Base-by-base conservation (phyloP, 331 rosid species). In the Stylosanthes scabra region DNA sequence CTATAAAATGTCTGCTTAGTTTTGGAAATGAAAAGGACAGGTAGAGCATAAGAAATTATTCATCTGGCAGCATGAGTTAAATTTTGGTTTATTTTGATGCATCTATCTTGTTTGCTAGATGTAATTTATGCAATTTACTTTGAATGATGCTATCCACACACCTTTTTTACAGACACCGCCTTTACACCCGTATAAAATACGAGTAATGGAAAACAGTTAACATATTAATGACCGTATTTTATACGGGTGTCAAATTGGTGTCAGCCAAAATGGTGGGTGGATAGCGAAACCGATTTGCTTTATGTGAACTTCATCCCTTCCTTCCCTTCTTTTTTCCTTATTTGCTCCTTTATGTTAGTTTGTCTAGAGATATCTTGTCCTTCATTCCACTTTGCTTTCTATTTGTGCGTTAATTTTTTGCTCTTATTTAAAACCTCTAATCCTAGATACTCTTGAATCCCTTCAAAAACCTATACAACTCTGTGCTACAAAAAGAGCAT, bases 331-430 rank as follows among this genome's bases (percentile, higher is more conserved):
- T 31, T 31, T 31, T 31, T 31, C 3, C 37, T 12, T 27, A 11
- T 46, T 66, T 27, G 58, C 27, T 40, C 13, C 13, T 9, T 49
- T 49, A 41, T 66, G 8, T 34, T 5, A 25, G 46, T 49, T 29
- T 47, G 15, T 15, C n/a, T 29, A 11, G 49, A 59, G 9, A 45
- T 71, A 71, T 28, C 47, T 27, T 70, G 14, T 42, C 66, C 15
- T 40, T 29, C 3, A 13, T 11, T 54, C 39, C 6, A 6, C 14
- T 41, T 42, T 11, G 37, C 62, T 60, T 1, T 60, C 14, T 34
- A 3, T 15, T 57, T 59, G 14, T 34, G 14, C 45, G 20, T 58
- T 16, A 29, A 45, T 40, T 45, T 46, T 34, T 9, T 46, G 47
- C 29, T 8, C 3, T 13, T 37, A 8, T 8, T 6, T 6, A 14